Evolutionary conservation across 441 rosid genomes (phyloP).

Genomic region (Jatropha multifida): DNA sequence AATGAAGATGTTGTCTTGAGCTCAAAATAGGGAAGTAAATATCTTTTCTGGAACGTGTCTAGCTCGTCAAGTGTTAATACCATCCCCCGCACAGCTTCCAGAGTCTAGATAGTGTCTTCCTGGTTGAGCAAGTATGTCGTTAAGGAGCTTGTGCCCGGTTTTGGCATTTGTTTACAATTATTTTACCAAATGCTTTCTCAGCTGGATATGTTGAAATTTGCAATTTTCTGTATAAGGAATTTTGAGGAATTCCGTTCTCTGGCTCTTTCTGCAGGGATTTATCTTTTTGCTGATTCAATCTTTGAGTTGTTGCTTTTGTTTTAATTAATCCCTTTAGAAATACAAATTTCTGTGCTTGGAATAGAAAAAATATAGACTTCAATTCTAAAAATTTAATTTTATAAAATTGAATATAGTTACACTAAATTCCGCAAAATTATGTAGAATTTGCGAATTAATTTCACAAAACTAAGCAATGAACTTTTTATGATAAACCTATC

Average conservation of each 20-base stretch:
- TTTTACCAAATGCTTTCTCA: constrained; percentile 3
- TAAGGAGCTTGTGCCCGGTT: constrained; percentile 5
- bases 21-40: constrained; percentile 38
- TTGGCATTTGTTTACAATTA: constrained; percentile 1
- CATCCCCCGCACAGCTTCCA: constrained; percentile 11
- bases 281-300: background rate
- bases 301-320: background rate
- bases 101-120: constrained; percentile 14
- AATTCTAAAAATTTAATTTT: too few species aligned
- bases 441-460: too few species aligned
- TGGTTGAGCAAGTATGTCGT: constrained; percentile 12
- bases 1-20: constrained; percentile 50
- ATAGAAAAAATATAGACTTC: too few species aligned
- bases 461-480: too few species aligned
- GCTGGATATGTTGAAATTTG: constrained; percentile 19
- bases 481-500: too few species aligned
- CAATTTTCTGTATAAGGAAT: constrained; percentile 10
- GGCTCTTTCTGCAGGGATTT: background rate
- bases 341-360: too few species aligned
- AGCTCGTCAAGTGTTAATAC: background rate
- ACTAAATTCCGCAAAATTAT: too few species aligned
- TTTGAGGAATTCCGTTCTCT: constrained; percentile 7
- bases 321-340: background rate
- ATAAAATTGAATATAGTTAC: too few species aligned
- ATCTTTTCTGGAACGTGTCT: constrained; percentile 7